Base-by-base conservation (phyloP, 192 early-diverging fungal genomes). In the Haplosporangium gracile region DNA sequence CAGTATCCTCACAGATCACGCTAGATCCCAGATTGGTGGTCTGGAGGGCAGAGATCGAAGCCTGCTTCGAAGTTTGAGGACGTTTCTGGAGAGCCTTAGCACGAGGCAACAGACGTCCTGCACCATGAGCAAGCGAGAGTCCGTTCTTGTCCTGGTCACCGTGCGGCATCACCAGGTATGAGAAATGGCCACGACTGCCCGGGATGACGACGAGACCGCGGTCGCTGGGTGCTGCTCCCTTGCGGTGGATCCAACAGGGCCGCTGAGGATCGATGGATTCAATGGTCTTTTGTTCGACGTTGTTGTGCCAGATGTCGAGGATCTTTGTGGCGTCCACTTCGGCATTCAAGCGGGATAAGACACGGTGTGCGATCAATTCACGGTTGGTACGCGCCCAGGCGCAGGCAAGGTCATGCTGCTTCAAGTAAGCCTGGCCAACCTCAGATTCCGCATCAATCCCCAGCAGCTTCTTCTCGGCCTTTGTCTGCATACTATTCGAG, bases 261-360 rank as follows among this genome's bases (percentile, higher is more conserved):
- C 51, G 24, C n/a, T 70, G 63, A 0, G 76, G 7, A n/a, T 76
- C 82, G 26, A 78, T 65, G 8, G 57, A 76, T 5, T 75, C 70
- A 39, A 75, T 85, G 57, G 65, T 3, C 45, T 90, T 88, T 69
- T 79, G 55, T 60, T 90, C 84, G 22, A 93, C 88, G 34, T 86
- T 88, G 74, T 93, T 93, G 82, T 93, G 92, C 85, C 92, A 92
- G 42, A 93, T 91, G 78, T 93, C 92, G 20, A 93, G 60, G 34
- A 92, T 49, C 60, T 92, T 81, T 40, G 68, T 70, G 3, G 80
- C 82, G 26, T 87, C 81, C 32, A 80, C 76, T 20, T 83, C 78
- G 38, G 85, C 75, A 20, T 78, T 82, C 57, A 93, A 38, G 16
- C 87, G 77, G 13, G 57, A 74, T 32, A 93, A 77, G 16, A 93